Conservation (phyloP, 1,139 yeast species). For the Blastobotrys aristatus region DNA sequence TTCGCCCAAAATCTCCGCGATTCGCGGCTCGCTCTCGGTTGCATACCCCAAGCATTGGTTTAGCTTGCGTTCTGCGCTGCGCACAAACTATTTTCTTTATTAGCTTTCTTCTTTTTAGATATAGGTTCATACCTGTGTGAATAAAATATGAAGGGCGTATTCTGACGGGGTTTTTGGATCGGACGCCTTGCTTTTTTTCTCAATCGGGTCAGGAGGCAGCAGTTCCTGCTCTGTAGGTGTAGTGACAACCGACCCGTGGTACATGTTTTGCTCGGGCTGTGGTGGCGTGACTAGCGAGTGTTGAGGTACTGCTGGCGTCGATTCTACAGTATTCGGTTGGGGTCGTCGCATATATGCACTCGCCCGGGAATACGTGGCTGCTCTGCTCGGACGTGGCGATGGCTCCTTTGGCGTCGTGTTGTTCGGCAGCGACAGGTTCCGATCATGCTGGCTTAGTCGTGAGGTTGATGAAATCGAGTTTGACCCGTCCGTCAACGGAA, state of each 20-base stretch:
- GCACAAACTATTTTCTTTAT: constrained; percentile 49
- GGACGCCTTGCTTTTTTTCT: constrained; percentile 7
- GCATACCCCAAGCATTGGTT: constrained; percentile 69
- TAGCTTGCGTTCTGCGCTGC: constrained; percentile 84
- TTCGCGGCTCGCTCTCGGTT: constrained; percentile 69
- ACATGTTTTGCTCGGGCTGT: neutral
- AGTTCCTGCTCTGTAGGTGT: constrained; percentile 13
- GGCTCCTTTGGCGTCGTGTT: constrained; percentile 18
- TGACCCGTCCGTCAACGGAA: constrained; percentile 8
- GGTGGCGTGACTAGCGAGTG: neutral
- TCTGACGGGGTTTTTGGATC: constrained; percentile 74
- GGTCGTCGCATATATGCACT: constrained; percentile 11
- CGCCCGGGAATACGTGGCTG: constrained; percentile 27
- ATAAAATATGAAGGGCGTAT: constrained; percentile 87
- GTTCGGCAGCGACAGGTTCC: constrained; percentile 31
- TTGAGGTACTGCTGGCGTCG: constrained; percentile 13
- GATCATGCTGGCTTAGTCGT: constrained; percentile 20
- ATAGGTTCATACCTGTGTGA: constrained; percentile 53
- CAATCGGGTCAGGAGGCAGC: neutral
- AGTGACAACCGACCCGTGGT: constrained; percentile 9
- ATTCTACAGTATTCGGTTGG: constrained; percentile 11
- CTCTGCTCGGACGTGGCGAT: constrained; percentile 23
- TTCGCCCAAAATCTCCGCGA: constrained; percentile 74
- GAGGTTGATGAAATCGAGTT: no score
- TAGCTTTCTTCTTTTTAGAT: neutral